phyloP scores from a whole-genome alignment of 2,329 filamentous ascomycete genomes.

The Didymosphaeria variabile region DNA sequence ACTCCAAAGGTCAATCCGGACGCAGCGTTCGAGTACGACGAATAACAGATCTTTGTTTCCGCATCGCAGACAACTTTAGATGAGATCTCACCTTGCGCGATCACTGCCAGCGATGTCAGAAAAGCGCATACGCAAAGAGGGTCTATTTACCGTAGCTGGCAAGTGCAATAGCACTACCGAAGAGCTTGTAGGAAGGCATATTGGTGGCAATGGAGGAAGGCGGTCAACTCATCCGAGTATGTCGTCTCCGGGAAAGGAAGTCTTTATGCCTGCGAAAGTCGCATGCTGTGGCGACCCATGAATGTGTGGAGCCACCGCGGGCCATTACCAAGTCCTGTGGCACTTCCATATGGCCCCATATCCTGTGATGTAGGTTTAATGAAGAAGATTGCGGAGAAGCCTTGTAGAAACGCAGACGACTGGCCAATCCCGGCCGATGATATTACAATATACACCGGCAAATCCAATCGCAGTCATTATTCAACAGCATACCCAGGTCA shows the following conservation, averaged over 20 bases:
- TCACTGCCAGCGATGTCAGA: slow-evolving; percentile 29
- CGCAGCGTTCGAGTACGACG: slow-evolving; percentile 39
- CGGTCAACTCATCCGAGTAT: slow-evolving; percentile 18
- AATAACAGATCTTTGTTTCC: slow-evolving; percentile 43
- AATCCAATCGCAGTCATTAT: slow-evolving; percentile 25
- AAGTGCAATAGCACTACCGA: slow-evolving; percentile 41
- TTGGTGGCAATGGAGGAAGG: slow-evolving; percentile 19
- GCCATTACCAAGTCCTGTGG: slow-evolving; percentile 23
- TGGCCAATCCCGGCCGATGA: slow-evolving; percentile 32
- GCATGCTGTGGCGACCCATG: slow-evolving; percentile 23
- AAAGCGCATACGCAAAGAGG: not conserved
- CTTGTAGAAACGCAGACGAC: slow-evolving; percentile 22
- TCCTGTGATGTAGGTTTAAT: slow-evolving; percentile 37
- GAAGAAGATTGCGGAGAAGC: slow-evolving; percentile 28
- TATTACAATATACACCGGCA: slow-evolving; percentile 32
- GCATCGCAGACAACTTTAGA: slow-evolving; percentile 42
- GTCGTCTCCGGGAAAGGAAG: slow-evolving; percentile 18
- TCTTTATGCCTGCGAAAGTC: slow-evolving; percentile 31
- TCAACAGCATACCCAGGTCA: slow-evolving; percentile 24
- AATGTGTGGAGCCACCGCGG: slow-evolving; percentile 23
- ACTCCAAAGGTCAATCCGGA: slow-evolving; percentile 42
- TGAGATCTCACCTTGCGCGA: slow-evolving; percentile 41
- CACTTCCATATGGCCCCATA: slow-evolving; percentile 30
- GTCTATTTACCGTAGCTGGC: slow-evolving; percentile 32
- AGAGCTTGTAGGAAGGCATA: slow-evolving; percentile 40